Base-by-base conservation (phyloP, 345 rosid genomes). In the Garcia nutans region DNA sequence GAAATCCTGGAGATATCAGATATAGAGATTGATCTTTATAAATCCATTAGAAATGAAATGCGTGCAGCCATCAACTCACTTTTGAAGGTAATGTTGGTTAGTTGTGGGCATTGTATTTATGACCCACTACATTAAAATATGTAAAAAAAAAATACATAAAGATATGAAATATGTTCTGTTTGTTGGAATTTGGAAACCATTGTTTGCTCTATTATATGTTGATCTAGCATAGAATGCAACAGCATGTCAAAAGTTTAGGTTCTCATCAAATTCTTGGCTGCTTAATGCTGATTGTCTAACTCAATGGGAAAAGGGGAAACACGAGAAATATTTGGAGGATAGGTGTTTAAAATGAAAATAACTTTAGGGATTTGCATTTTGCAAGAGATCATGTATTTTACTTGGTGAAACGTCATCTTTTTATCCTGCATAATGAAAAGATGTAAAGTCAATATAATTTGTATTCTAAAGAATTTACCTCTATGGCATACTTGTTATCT, bases 51-150 rank as follows among this genome's bases (percentile, higher is more conserved):
- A 83, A 86, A 79, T 71, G 94, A 96, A 83, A 88, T 85, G 88
- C 92, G 99, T 42, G 78, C 77, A 37, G 98, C 97, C 28, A 72
- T 96, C 76, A 80, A 78, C 70, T 84, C 87, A 52, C 94, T 96
- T 86, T 84, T 96, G 80, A 89, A 96, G 97, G 99, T 92, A 84
- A 78, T n/a, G 6, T 33, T 37, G 20, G 68, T 17, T 33, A 37
- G 65, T 13, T 26, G 19, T 60, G 65, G 37, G 16, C 16, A 54
- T 54, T 54, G 58, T 54, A 16, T 15, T 16, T 54, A 17, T 13
- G 33, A 15, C 41, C n/a, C 5, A 12, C 44, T 28, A 24, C 2
- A 3, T 10, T 10, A 24, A 47, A 47, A 12, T 12, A 8, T 9
- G 13, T 47, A 37, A 37, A 2, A 47, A 47, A 47, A 47, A 47